These are phyloP conservation scores for Schizophyllum amplum DNA, from an alignment of 1,284 basidiomycete species.

Conservation along the genomic window DNA sequence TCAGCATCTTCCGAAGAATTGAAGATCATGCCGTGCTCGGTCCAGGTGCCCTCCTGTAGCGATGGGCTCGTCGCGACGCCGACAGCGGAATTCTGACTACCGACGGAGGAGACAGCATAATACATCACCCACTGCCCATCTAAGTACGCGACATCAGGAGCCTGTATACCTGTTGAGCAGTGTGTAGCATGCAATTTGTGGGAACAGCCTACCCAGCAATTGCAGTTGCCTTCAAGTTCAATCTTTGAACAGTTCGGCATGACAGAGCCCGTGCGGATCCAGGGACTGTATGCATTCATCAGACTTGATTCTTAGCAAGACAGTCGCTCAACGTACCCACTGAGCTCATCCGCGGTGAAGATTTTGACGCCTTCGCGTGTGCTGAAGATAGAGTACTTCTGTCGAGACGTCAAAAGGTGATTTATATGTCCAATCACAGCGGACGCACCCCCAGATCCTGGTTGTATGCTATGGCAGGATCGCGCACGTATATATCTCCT, in stretches of 20 bases:
- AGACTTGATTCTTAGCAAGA: not conserved
- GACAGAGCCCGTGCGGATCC: not conserved
- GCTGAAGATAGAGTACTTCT: not conserved
- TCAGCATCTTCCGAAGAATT: conserved; percentile 20
- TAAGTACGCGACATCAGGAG: conserved; percentile 9
- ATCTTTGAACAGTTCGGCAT: not conserved
- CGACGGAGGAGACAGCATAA: conserved; percentile 24
- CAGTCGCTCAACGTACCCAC: not conserved
- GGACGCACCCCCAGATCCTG: not conserved
- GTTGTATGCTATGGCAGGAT: not conserved
- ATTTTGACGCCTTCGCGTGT: not conserved
- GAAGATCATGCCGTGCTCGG: conserved; percentile 24
- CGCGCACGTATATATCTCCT: not conserved
- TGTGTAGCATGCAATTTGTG: not conserved
- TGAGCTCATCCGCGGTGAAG: not conserved
- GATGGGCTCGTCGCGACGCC: conserved; percentile 24
- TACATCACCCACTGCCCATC: conserved; percentile 18
- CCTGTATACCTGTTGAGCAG: conserved; percentile 1
- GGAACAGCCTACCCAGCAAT: not conserved
- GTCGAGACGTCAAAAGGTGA: not conserved
- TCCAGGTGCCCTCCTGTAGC: conserved; percentile 26
- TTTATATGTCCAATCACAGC: not conserved
- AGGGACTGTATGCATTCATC: not conserved
- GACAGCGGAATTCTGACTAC: conserved; percentile 24
- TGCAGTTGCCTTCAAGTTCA: not conserved